A percentile compares a stretch with the other conserved stretches of the same genome.
phyloP scores from a whole-genome alignment of 1,284 basidiomycete species.

The Cutaneotrichosporon dermatis region DNA sequence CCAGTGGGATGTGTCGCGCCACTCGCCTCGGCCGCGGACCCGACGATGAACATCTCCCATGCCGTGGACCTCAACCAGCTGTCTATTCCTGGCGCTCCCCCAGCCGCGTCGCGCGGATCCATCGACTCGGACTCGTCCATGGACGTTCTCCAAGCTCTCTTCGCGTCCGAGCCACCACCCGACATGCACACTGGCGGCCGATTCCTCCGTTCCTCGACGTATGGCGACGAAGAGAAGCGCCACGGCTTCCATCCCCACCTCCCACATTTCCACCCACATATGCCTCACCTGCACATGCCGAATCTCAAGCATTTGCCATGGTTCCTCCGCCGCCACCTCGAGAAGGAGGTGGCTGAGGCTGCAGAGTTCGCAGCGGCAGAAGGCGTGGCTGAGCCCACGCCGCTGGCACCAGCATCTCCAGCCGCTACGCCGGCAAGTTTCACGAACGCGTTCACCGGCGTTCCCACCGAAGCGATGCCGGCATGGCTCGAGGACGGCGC shows the following conservation, averaged over 20 bases:
- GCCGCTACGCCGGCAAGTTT: background rate
- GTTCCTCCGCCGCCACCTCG: constrained; percentile 8
- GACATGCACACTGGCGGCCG: background rate
- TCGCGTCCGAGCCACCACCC: constrained; percentile 12
- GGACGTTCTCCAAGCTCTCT: constrained; percentile 16
- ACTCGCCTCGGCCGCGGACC: background rate
- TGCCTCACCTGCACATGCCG: constrained; percentile 1
- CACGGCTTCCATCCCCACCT: background rate
- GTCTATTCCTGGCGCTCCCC: background rate
- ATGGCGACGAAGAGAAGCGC: background rate
- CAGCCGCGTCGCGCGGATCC: background rate
- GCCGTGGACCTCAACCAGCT: background rate
- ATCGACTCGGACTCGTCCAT: constrained; percentile 7
- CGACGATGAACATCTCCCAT: background rate
- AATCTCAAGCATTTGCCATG: constrained; percentile 5
- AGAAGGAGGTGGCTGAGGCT: constrained; percentile 15
- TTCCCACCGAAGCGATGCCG: constrained; percentile 10
- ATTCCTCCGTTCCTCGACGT: background rate
- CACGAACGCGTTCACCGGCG: constrained; percentile 17
- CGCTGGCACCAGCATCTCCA: background rate
- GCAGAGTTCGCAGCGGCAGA: background rate
- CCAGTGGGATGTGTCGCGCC: background rate
- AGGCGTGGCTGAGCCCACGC: background rate
- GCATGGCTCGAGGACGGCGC: constrained; percentile 12
- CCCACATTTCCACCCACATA: constrained; percentile 2